Percentiles rank a stretch among this genome's conserved stretches.
Evolutionary conservation across 805 yeast genomes (phyloP).

Genomic region (Pichia scutulata): DNA sequence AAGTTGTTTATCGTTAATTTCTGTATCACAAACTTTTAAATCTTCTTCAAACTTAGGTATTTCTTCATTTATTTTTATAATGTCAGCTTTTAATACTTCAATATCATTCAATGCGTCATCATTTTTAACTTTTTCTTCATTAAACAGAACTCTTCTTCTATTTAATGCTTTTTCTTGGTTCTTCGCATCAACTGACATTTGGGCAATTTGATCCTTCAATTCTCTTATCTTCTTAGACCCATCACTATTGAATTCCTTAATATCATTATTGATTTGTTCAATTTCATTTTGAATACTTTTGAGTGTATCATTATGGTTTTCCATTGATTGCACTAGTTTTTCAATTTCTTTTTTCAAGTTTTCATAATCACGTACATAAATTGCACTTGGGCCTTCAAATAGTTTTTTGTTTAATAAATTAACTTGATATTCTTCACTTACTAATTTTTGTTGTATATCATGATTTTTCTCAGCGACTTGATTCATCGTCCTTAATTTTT

Average conservation of each 20-base stretch:
- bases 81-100: constrained; percentile 34
- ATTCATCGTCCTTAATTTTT: constrained; percentile 36
- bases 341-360: constrained; percentile 24
- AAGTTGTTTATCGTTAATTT: constrained; percentile 23
- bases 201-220: constrained; percentile 44
- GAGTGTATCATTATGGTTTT: constrained; percentile 32
- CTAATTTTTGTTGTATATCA: constrained; percentile 50
- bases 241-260: constrained; percentile 70
- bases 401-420: constrained; percentile 47
- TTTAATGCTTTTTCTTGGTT: constrained; percentile 35
- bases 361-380: constrained; percentile 37
- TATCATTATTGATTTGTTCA: constrained; percentile 56
- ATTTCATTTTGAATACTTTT: constrained; percentile 38
- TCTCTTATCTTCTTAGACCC: constrained; percentile 74
- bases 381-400: constrained; percentile 48
- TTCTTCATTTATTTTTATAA: constrained; percentile 28
- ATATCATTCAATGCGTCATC: constrained; percentile 63
- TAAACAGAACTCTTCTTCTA: constrained; percentile 44
- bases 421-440: constrained; percentile 51
- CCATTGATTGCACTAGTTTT: constrained; percentile 39
- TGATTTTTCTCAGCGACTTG: constrained; percentile 42
- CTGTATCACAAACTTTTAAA: constrained; percentile 17
- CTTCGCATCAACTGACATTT: constrained; percentile 31
- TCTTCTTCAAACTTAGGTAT: constrained; percentile 31
- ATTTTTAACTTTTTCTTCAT: constrained; percentile 56